Percentiles rank a stretch among this genome's conserved stretches.
These are phyloP conservation scores for Phytopythium aichiense DNA, from an alignment of 352 stramenopile genomes.

Conservation along the genomic window DNA sequence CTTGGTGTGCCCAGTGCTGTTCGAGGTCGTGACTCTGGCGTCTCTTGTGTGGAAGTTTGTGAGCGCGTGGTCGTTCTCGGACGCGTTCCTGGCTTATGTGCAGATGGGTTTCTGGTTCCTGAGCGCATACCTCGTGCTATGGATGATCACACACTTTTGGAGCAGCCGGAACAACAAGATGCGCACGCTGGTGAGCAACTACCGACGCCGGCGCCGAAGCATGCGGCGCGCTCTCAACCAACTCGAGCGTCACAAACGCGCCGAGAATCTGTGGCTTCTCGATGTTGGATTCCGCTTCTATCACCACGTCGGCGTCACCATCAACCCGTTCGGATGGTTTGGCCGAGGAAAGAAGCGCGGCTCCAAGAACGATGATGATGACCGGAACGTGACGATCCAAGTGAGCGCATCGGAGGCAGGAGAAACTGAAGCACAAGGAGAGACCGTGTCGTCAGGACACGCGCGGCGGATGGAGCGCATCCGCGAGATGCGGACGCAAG, in stretches of 20 bases:
- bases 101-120: conserved; percentile 65
- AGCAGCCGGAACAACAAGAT: conserved; percentile 77
- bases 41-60: conserved; percentile 50
- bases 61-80: conserved; percentile 46
- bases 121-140: conserved; percentile 53
- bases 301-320: conserved; percentile 41
- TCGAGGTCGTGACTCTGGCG: conserved; percentile 53
- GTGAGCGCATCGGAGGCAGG: conserved; percentile 11
- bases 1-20: conserved; percentile 66
- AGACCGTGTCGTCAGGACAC: conserved; percentile 13
- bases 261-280: conserved; percentile 65
- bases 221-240: conserved; percentile 45
- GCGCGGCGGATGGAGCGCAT: conserved; percentile 31
- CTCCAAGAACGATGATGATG: conserved; percentile 5
- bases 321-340: conserved; percentile 42
- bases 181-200: conserved; percentile 71
- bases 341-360: conserved; percentile 12
- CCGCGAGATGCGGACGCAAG: conserved; percentile 26
- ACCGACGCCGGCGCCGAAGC: conserved; percentile 52
- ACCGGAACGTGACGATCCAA: conserved; percentile 10
- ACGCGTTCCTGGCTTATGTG: conserved; percentile 67
- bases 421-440: background rate
- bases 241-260: conserved; percentile 56
- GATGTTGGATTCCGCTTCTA: conserved; percentile 76
- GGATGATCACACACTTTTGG: conserved; percentile 77